Percentiles rank a stretch among this genome's conserved stretches.
Evolutionary conservation across 225 moss, liverwort and hornwort genomes (phyloP).

Genomic region (Polytrichum formosum): DNA sequence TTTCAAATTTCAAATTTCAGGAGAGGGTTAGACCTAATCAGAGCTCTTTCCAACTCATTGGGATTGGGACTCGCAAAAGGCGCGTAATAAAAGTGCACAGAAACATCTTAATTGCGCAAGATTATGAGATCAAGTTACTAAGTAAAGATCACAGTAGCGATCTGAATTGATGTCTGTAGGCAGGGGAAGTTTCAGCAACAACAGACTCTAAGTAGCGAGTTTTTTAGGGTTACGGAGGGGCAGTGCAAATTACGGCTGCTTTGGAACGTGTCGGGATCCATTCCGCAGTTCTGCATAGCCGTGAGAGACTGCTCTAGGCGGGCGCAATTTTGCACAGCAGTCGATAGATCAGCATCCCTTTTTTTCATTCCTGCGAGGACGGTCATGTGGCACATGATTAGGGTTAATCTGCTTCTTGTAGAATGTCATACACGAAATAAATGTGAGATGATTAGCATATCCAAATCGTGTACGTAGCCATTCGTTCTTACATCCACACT

Average conservation of each 20-base stretch:
- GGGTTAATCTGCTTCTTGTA: no score
- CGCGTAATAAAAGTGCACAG: background rate
- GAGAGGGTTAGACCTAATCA: background rate
- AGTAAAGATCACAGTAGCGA: no score
- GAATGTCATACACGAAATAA: no score
- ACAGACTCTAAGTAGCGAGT: no score
- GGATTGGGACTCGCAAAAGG: no score
- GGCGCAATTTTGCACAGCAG: conserved; percentile 79
- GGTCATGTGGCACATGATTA: background rate
- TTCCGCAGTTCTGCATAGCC: conserved; percentile 33
- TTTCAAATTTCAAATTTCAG: conserved; percentile 7
- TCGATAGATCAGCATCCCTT: conserved; percentile 68
- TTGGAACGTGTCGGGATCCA: conserved; percentile 82
- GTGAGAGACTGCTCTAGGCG: conserved; percentile 72
- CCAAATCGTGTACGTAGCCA: no score
- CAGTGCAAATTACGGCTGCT: conserved; percentile 58
- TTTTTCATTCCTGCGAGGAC: conserved; percentile 61
- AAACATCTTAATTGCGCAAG: background rate
- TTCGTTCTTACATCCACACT: no score
- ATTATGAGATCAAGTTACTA: no score
- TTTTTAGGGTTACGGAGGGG: background rate
- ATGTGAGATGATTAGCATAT: no score
- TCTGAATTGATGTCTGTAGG: no score
- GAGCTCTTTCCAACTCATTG: no score
- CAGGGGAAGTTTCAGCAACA: no score